phyloP scores from a whole-genome alignment of 2,329 filamentous ascomycete species.

The Purpureocillium takamizusanense region DNA sequence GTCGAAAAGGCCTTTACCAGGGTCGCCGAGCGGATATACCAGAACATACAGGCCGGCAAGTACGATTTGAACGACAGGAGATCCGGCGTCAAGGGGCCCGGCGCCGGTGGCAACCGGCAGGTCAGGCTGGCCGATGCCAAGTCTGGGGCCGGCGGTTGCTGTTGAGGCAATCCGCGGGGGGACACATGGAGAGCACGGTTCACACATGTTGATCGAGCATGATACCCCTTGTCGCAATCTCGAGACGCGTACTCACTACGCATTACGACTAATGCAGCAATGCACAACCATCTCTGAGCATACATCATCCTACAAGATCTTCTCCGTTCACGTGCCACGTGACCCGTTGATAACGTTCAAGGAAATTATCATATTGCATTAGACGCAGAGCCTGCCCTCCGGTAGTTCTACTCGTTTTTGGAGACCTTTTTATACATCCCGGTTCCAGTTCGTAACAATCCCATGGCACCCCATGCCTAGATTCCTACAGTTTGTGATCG shows the following conservation, averaged over 20 bases:
- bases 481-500: constrained; percentile 6
- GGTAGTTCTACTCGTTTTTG: constrained; percentile 8
- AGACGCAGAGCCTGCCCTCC: constrained; percentile 15
- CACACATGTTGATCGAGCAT: constrained; percentile 7
- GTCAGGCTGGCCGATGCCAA: constrained; percentile 36
- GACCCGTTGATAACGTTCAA: constrained; percentile 4
- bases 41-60: constrained; percentile 90
- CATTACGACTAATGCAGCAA: not conserved
- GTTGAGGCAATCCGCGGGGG: constrained; percentile 22
- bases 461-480: constrained; percentile 8
- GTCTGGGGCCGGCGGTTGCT: constrained; percentile 35
- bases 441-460: constrained; percentile 12
- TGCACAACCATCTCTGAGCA: not conserved
- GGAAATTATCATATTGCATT: constrained; percentile 19
- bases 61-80: constrained; percentile 92
- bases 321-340: no score
- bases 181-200: not conserved
- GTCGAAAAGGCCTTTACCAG: constrained; percentile 90
- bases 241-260: not conserved
- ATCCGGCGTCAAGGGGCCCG: constrained; percentile 76
- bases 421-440: constrained; percentile 11
- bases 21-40: constrained; percentile 90
- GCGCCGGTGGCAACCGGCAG: constrained; percentile 36
- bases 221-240: constrained; percentile 16
- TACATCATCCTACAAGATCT: constrained; percentile 8